Evolutionary conservation across 1,139 yeast species (phyloP).

Genomic region (Debaryomyces subglobosus): DNA sequence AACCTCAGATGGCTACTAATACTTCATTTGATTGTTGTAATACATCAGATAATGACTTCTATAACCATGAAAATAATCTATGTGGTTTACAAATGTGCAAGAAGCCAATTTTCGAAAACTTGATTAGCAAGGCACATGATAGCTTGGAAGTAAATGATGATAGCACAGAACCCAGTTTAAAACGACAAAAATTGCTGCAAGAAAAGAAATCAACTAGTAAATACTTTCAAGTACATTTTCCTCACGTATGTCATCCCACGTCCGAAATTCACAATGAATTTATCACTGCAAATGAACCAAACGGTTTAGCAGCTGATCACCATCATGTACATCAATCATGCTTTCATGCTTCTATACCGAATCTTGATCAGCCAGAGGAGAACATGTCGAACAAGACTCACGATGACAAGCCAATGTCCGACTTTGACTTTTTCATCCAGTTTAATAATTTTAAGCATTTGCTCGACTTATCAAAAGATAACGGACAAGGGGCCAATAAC

Average conservation of each 20-base stretch:
- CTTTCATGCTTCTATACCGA: conserved; percentile 48
- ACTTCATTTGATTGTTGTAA: conserved; percentile 11
- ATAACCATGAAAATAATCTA: conserved; percentile 29
- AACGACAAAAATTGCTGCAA: conserved; percentile 1
- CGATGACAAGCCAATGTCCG: conserved; percentile 24
- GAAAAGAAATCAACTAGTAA: conserved; percentile 12
- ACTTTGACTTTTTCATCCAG: conserved; percentile 47
- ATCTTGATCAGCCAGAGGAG: conserved; percentile 12
- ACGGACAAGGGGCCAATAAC: background rate
- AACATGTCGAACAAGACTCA: conserved; percentile 14
- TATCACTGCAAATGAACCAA: conserved; percentile 10
- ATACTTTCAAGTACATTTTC: conserved; percentile 30
- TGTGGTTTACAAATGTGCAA: conserved; percentile 31
- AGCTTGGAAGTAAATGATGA: conserved; percentile 18
- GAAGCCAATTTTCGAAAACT: conserved; percentile 36
- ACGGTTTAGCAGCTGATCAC: conserved; percentile 10
- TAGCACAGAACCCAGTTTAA: background rate
- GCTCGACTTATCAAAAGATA: conserved; percentile 4
- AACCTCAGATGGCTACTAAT: conserved; percentile 19
- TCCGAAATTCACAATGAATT: conserved; percentile 9
- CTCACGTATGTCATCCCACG: conserved; percentile 42
- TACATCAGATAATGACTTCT: background rate
- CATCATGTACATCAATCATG: conserved; percentile 48
- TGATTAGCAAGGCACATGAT: conserved; percentile 38
- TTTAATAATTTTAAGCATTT: conserved; percentile 40